Conservation (phyloP, 2,329 filamentous ascomycete species). For the Pseudocercospora eumusae region DNA sequence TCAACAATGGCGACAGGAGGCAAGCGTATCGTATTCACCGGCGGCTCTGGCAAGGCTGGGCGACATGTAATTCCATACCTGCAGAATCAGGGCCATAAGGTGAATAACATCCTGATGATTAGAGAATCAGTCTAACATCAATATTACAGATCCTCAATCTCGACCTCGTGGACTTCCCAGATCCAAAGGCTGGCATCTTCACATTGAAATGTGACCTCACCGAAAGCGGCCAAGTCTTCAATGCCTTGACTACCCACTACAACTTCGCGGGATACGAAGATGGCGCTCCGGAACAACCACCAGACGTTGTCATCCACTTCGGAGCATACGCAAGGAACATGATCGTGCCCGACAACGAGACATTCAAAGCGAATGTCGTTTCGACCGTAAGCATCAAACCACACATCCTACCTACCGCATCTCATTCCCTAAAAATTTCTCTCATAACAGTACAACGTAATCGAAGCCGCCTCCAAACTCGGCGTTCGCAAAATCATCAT, state of each 20-base stretch:
- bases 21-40: conserved; percentile 55
- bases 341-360: conserved; percentile 62
- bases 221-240: conserved; percentile 58
- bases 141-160: conserved; percentile 52
- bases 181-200: conserved; percentile 47
- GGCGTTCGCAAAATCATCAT: conserved; percentile 64
- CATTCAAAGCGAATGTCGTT: conserved; percentile 58
- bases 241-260: conserved; percentile 59
- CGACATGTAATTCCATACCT: conserved; percentile 58
- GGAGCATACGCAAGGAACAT: conserved; percentile 62
- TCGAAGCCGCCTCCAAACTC: conserved; percentile 64
- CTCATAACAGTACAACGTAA: conserved; percentile 40
- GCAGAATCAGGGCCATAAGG: conserved; percentile 52
- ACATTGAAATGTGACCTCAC: conserved; percentile 60
- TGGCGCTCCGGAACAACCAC: conserved; percentile 47
- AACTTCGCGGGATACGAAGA: conserved; percentile 53
- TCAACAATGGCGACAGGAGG: conserved; percentile 25
- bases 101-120: not conserved
- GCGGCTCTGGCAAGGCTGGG: conserved; percentile 59
- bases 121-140: not conserved
- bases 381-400: conserved; percentile 56
- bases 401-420: not conserved
- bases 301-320: conserved; percentile 65
- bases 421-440: not conserved
- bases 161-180: conserved; percentile 52